phyloP scores from a whole-genome alignment of 2,329 filamentous ascomycete species.

The Fusarium decemcellulare region DNA sequence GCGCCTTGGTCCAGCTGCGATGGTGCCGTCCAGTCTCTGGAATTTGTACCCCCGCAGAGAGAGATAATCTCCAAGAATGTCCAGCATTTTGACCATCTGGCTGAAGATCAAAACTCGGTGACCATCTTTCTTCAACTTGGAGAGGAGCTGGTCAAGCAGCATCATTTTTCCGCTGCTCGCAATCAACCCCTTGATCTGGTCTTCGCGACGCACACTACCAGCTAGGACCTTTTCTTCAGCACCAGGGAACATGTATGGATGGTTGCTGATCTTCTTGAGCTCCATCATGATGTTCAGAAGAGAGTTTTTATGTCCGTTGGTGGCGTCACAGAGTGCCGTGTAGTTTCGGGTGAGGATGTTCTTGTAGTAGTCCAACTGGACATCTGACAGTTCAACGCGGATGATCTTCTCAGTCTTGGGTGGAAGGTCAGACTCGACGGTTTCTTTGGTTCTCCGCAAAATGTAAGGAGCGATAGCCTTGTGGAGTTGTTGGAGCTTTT shows the following conservation, averaged over 20 bases:
- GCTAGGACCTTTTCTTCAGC: conserved; percentile 91
- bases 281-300: conserved; percentile 99
- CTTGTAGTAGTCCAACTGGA: conserved; percentile 98
- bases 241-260: conserved; percentile 97
- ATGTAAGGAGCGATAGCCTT: conserved; percentile 93
- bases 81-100: conserved; percentile 99
- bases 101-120: conserved; percentile 98
- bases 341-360: conserved; percentile 99
- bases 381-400: conserved; percentile 94
- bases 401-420: conserved; percentile 99
- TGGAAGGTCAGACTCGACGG: conserved; percentile 95
- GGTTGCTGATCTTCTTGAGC: conserved; percentile 98
- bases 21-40: conserved; percentile 95
- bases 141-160: conserved; percentile 94
- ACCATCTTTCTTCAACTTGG: conserved; percentile 92
- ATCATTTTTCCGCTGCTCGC: conserved; percentile 99
- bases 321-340: conserved; percentile 90
- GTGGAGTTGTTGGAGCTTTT: conserved; percentile 89
- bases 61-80: conserved; percentile 95
- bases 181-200: conserved; percentile 92
- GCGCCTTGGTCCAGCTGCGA: conserved; percentile 87
- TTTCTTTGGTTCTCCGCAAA: conserved; percentile 95
- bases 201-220: conserved; percentile 86
- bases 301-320: conserved; percentile 93
- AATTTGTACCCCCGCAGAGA: conserved; percentile 94